Evolutionary conservation across 2,329 filamentous ascomycete species (phyloP), one percentile per base, ranked within the genome.

Genomic region (Paecilomyces dactylethromorphus): DNA sequence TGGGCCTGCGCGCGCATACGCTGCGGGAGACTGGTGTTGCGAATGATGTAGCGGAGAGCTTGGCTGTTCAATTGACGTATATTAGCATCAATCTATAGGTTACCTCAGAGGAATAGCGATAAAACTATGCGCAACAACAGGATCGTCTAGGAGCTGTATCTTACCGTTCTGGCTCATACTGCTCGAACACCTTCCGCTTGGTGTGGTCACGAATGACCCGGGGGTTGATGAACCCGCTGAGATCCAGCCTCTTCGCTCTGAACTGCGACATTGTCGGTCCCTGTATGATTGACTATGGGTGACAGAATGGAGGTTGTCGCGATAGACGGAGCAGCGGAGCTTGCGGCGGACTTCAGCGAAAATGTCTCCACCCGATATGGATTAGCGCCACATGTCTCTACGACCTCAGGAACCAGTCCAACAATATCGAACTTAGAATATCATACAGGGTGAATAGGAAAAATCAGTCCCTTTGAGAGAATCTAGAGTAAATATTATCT

Each of bases 131-230:
- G 26, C 26, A 29, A 8, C 22, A 26, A n/a, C 8, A 52, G 50
- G 22, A 52, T 26, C 26, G 26, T 29, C 7, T 29, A 29, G 7
- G 50, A 52, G 26, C 8, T 26, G 35, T 50, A 32, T 63, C 75
- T 63, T 81, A 95, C 92, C 93, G 88, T 78, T 97, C 89, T 3
- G 92, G 86, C 80, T 99, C 94, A 71, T 88, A 81, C 73, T 91
- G 82, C 71, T 89, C 89, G 70, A 92, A 97, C 60, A 92, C 90
- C 79, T 95, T 93, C 69, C 94, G 89, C 85, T 97, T 99, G 58
- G 92, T 92, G 79, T 97, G 91, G 77, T 99, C 94, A 69, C 94
- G 91, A 73, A 99, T 89, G 65, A 90, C 84, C 66, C 88, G 88
- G 74, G 88, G 85, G 72, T 97, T 97, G 78, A 95, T 77, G 72